Percentiles rank a stretch among this genome's conserved stretches.
phyloP scores from a whole-genome alignment of 495 filamentous ascomycete species.

The Entonaema liquescens region DNA sequence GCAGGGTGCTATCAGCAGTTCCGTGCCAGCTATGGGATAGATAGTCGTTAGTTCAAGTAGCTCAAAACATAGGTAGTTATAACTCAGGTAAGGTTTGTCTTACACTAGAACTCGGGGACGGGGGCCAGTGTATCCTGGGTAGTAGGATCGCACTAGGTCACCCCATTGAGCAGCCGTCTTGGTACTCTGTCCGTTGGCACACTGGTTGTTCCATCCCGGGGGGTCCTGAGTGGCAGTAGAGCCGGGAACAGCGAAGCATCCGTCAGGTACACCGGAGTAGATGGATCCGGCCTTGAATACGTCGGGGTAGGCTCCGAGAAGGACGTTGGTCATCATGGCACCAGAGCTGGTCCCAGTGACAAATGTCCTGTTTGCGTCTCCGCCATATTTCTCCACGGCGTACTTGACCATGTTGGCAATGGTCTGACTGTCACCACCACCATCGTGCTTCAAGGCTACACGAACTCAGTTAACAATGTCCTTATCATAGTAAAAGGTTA shows the following conservation, averaged over 20 bases:
- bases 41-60: slow-evolving; percentile 8
- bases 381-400: slow-evolving; percentile 58
- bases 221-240: slow-evolving; percentile 55
- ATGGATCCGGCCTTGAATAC: slow-evolving; percentile 60
- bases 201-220: slow-evolving; percentile 58
- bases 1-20: slow-evolving; percentile 53
- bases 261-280: slow-evolving; percentile 61
- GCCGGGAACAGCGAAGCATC: slow-evolving; percentile 57
- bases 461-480: neutral
- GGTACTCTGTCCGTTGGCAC: slow-evolving; percentile 55
- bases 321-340: slow-evolving; percentile 66
- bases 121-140: slow-evolving; percentile 59
- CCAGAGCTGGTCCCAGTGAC: slow-evolving; percentile 63
- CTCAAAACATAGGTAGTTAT: neutral
- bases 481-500: neutral
- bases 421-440: slow-evolving; percentile 64
- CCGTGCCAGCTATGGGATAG: slow-evolving; percentile 53
- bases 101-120: slow-evolving; percentile 60
- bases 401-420: slow-evolving; percentile 69
- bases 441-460: slow-evolving; percentile 61
- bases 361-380: slow-evolving; percentile 59
- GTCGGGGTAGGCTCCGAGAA: slow-evolving; percentile 60
- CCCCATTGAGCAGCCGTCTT: slow-evolving; percentile 61
- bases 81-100: slow-evolving; percentile 14
- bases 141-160: slow-evolving; percentile 56